Base-by-base conservation (phyloP, 2,329 filamentous ascomycete species). In the Xylaria sp. region DNA sequence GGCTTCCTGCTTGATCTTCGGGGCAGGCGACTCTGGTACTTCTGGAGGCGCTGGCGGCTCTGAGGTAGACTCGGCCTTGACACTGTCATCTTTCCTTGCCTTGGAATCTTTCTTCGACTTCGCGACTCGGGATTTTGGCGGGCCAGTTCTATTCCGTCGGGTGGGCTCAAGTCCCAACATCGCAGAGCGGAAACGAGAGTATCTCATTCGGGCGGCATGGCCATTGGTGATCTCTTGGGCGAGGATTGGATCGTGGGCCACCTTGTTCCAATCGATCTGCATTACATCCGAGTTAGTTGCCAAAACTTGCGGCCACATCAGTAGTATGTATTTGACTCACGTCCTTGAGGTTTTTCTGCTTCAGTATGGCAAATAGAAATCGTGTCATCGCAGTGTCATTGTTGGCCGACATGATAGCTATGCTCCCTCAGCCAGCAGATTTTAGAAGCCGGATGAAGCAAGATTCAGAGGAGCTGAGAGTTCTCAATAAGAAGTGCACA, bases 161-260 rank as follows among this genome's bases (percentile, higher is more conserved):
- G 77, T 74, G 8, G 80, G 76, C 63, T 80, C 75, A 39, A 75
- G 68, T 21, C 78, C 78, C 7, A 77, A 66, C 63, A 84, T 75
- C 9, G 76, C 70, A 8, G 72, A 65, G 22, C 73, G 71, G 64
- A 84, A 83, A 34, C 82, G 76, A 13, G 80, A 79, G 66, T 78
- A 85, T 50, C 82, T 75, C 82, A 85, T 85, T 44, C 82, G 78
- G 26, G 82, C 82, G 24, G 82, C 82, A 67, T 85, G 82, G 41
- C 82, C 82, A 63, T 85, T 85, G 57, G 80, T 77, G 54, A 85
- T 84, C 61, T 77, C 73, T 45, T 83, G 75, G 20, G 76, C 59
- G 8, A 85, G 74, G 44, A 82, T 74, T 18, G 81, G 80, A 55
- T 84, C 79, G 34, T 74, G 68, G 48, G 82, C 82, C 41, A 85